Percentiles rank a stretch among this genome's conserved stretches.
Evolutionary conservation across 2,329 filamentous ascomycete species (phyloP).

Genomic region (Tolypocladium sp.): DNA sequence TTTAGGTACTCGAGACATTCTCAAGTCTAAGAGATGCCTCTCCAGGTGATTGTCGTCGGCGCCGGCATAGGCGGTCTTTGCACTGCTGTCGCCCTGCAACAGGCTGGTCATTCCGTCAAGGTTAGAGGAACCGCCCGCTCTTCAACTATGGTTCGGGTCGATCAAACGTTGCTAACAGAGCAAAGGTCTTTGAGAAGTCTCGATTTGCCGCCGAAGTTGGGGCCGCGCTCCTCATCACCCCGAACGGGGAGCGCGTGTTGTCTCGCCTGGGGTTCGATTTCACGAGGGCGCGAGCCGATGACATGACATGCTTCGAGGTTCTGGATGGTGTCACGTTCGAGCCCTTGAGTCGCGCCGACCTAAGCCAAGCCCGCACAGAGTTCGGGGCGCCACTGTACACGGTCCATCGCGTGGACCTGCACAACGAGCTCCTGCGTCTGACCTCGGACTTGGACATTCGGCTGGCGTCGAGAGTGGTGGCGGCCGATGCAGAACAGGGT

Average conservation of each 20-base stretch:
- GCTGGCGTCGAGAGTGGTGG: neutral
- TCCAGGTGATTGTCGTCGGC: neutral
- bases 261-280: slow-evolving; percentile 2
- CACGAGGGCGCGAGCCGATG: neutral
- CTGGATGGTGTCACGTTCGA: neutral
- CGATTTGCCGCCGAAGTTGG: slow-evolving; percentile 2
- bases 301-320: neutral
- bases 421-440: slow-evolving; percentile 3
- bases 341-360: neutral
- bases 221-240: slow-evolving; percentile 2
- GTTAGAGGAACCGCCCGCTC: neutral
- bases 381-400: slow-evolving; percentile 1
- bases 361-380: neutral
- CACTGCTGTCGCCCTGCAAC: neutral
- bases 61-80: slow-evolving; percentile 3
- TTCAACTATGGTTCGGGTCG: too few relatives aligned
- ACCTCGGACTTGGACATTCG: neutral
- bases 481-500: neutral
- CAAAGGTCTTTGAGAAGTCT: slow-evolving; percentile 2
- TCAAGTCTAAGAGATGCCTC: neutral
- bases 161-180: too few relatives aligned
- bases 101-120: slow-evolving; percentile 1
- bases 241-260: slow-evolving; percentile 2
- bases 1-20: too few relatives aligned
- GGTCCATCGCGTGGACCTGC: slow-evolving; percentile 4